These are phyloP conservation scores for Nitzschia palea DNA, from an alignment of 108 stramenopile species.

Conservation along the genomic window DNA sequence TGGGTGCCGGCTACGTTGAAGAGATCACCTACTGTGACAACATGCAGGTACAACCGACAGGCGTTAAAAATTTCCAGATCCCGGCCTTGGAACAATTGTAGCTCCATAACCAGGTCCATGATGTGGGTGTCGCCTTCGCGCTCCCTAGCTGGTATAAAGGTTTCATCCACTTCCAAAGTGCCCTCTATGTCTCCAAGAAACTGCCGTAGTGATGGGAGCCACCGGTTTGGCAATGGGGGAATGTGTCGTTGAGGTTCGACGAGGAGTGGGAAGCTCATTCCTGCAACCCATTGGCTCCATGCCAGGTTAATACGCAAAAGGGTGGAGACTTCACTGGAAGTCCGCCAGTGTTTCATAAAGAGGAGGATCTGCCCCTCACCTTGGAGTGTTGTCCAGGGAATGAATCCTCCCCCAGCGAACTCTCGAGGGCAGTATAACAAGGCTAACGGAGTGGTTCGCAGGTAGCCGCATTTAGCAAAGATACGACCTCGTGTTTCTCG, in stretches of 20 bases:
- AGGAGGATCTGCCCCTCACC: too few species aligned
- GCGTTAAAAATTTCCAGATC: not conserved
- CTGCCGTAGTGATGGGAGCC: not conserved
- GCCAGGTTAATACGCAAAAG: too few species aligned
- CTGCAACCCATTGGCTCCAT: too few species aligned
- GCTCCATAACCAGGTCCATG: not conserved
- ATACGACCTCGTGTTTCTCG: too few species aligned
- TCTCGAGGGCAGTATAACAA: too few species aligned
- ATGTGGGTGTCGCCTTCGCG: not conserved
- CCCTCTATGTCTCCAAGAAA: not conserved
- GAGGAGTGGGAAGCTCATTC: not conserved
- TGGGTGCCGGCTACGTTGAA: too few species aligned
- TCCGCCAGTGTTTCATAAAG: too few species aligned
- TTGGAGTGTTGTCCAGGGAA: too few species aligned
- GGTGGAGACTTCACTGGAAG: too few species aligned
- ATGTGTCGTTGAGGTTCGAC: not conserved
- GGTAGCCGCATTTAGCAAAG: too few species aligned
- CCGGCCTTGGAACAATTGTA: not conserved
- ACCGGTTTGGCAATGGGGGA: not conserved
- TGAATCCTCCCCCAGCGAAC: too few species aligned
- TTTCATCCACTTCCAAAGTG: not conserved
- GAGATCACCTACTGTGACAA: not conserved
- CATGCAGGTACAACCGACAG: not conserved
- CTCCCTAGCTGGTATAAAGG: not conserved
- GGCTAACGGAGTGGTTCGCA: too few species aligned